A percentile compares a stretch with the other conserved stretches of the same genome.
phyloP scores from a whole-genome alignment of 2,329 filamentous ascomycete species.

The Ilyonectria mors-panacis region DNA sequence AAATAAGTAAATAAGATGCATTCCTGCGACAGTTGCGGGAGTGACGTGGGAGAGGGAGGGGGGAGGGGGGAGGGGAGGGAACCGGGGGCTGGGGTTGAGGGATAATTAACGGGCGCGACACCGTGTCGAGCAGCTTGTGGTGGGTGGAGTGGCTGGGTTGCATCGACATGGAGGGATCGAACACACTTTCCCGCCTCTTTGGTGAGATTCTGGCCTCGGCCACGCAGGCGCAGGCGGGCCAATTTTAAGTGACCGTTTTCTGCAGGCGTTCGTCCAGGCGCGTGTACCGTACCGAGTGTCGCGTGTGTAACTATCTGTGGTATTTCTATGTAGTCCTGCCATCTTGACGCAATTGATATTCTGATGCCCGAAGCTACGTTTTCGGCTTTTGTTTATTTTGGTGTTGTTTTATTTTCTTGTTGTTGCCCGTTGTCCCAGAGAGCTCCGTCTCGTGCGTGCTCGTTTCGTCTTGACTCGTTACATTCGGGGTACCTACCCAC shows the following conservation, averaged over 20 bases:
- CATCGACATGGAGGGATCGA: background rate
- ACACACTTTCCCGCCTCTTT: background rate
- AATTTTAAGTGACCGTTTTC: constrained; percentile 3
- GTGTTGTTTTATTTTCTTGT: constrained; percentile 22
- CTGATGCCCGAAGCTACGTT: background rate
- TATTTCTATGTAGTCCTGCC: background rate
- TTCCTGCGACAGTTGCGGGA: constrained; percentile 31
- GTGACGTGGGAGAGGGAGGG: constrained; percentile 11
- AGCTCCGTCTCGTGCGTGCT: constrained; percentile 4
- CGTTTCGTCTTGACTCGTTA: background rate
- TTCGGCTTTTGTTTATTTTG: constrained; percentile 26
- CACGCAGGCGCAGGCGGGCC: background rate
- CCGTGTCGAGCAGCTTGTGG: constrained; percentile 10
- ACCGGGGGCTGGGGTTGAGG: constrained; percentile 19
- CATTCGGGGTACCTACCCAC: constrained; percentile 10
- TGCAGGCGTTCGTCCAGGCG: background rate
- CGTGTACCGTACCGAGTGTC: constrained; percentile 4
- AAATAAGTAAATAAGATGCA: constrained; percentile 46
- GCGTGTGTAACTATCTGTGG: background rate
- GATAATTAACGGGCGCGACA: constrained; percentile 12
- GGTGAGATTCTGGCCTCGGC: background rate
- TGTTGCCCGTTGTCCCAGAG: constrained; percentile 26
- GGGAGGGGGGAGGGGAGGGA: constrained; percentile 20
- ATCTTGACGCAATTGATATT: background rate
- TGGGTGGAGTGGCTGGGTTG: constrained; percentile 17